Percentiles rank a stretch among this genome's conserved stretches.
Evolutionary conservation across 192 early-diverging fungal genomes (phyloP).

Genomic region (Phycomyces nitens): DNA sequence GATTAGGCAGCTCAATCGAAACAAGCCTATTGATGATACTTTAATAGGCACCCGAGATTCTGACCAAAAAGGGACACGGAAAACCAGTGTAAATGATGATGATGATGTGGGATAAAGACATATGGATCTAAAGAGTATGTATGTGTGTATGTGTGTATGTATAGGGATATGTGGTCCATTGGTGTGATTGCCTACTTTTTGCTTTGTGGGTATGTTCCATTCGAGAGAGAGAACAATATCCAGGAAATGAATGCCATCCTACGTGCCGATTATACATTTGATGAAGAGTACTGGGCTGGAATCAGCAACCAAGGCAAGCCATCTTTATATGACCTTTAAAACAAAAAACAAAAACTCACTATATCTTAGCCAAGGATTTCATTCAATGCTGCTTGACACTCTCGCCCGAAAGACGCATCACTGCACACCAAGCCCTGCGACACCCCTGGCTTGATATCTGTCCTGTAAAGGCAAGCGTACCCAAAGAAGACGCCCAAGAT

Average conservation of each 20-base stretch:
- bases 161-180: slow-evolving; percentile 76
- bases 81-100: slow-evolving; percentile 54
- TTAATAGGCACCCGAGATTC: slow-evolving; percentile 56
- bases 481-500: slow-evolving; percentile 31
- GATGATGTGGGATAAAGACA: not conserved
- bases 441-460: slow-evolving; percentile 69
- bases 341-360: not conserved
- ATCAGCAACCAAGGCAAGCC: slow-evolving; percentile 46
- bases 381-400: slow-evolving; percentile 61
- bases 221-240: slow-evolving; percentile 52
- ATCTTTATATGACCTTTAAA: no score
- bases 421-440: slow-evolving; percentile 65
- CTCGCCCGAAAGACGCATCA: slow-evolving; percentile 69
- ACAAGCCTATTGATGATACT: slow-evolving; percentile 2
- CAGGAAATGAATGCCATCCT: slow-evolving; percentile 59
- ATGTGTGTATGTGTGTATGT: not conserved
- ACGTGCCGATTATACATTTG: slow-evolving; percentile 59
- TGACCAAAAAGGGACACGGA: slow-evolving; percentile 59
- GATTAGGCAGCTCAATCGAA: not conserved
- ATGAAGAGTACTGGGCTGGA: slow-evolving; percentile 63
- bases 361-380: slow-evolving; percentile 61
- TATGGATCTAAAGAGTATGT: not conserved
- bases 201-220: slow-evolving; percentile 73
- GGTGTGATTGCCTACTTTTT: slow-evolving; percentile 77
- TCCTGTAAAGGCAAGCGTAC: not conserved